Evolutionary conservation across 78 protist species (phyloP), one percentile per base, ranked within the genome.

Genomic region (Dictyostelium capitatum): DNA sequence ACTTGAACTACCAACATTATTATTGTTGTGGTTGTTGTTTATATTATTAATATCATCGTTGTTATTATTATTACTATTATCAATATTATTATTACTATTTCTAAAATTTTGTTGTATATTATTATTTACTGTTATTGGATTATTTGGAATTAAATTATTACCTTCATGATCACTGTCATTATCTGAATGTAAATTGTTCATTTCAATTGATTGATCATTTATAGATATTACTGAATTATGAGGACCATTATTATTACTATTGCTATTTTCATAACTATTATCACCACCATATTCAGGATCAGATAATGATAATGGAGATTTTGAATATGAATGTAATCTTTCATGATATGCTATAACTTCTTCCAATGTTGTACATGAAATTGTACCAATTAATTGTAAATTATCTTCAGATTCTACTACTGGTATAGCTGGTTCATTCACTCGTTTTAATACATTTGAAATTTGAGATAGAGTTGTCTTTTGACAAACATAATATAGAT

Each of bases 341-440:
- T 85, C 92, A 37, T 85, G 83, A 53, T 85, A 85, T 5, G 83
- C 30, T 28, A 85, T 54, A 8, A 85, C 83, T n/a, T 85, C 92
- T 28, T 85, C 92, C 8, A 85, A 50, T 28, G 92, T 85, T 41
- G 82, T 74, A 7, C 83, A 54, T 11, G 92, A 73, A 37, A 85
- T 85, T 5, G 92, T 85, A 46, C 92, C 92, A 28, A 85, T 85
- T 43, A 85, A 53, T 17, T 74, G 57, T 14, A 59, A 14, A 48
- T 85, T 53, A 19, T 72, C 59, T 11, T 85, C 77, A 28, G 53
- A 19, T 0, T 77, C 74, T 2, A 85, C 82, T 0, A 85, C 51
- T 11, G 92, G 92, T 0, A 85, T 74, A 47, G 80, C 54, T 19
- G 53, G 74, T 17, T 85, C 92, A 2, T 47, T 47, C 0, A 46